These are phyloP conservation scores for Phytophthora pistaciae DNA, from an alignment of 352 stramenopile species.

Conservation along the genomic window DNA sequence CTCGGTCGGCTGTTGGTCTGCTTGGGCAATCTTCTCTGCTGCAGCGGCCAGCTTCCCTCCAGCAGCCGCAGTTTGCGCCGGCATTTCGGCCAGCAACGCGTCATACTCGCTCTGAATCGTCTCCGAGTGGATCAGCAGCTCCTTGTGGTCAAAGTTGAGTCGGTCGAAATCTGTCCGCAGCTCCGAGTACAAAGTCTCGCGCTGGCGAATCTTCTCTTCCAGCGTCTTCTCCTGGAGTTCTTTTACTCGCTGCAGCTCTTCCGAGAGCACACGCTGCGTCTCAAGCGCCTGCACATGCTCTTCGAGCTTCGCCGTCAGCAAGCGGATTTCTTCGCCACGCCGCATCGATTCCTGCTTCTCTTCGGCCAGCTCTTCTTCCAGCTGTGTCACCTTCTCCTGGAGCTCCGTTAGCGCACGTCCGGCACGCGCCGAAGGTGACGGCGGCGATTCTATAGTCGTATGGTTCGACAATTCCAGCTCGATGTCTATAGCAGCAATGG, in stretches of 20 bases:
- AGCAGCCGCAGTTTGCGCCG: conserved; percentile 35
- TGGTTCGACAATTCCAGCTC: conserved; percentile 36
- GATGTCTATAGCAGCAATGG: conserved; percentile 31
- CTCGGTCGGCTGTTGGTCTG: conserved; percentile 28
- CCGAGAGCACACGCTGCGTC: conserved; percentile 61
- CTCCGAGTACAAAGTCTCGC: conserved; percentile 62
- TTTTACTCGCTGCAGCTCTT: conserved; percentile 78
- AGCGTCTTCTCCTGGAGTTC: conserved; percentile 67
- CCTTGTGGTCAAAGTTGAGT: conserved; percentile 86
- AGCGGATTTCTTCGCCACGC: conserved; percentile 78
- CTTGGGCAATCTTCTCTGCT: conserved; percentile 45
- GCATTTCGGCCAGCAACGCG: conserved; percentile 63
- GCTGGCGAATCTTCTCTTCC: conserved; percentile 76
- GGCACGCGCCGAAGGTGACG: conserved; percentile 61
- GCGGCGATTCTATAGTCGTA: conserved; percentile 18
- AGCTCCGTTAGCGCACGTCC: conserved; percentile 72
- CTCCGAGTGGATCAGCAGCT: conserved; percentile 81
- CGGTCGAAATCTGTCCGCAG: conserved; percentile 75
- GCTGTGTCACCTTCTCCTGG: conserved; percentile 69
- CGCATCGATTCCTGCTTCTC: conserved; percentile 84
- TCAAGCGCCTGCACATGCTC: conserved; percentile 71
- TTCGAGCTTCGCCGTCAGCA: conserved; percentile 70
- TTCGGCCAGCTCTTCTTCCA: conserved; percentile 84
- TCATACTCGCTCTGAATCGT: conserved; percentile 82
- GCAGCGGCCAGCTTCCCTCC: conserved; percentile 53